Conservation (phyloP, 768 basidiomycete genomes). For the Kondoa malvinella region DNA sequence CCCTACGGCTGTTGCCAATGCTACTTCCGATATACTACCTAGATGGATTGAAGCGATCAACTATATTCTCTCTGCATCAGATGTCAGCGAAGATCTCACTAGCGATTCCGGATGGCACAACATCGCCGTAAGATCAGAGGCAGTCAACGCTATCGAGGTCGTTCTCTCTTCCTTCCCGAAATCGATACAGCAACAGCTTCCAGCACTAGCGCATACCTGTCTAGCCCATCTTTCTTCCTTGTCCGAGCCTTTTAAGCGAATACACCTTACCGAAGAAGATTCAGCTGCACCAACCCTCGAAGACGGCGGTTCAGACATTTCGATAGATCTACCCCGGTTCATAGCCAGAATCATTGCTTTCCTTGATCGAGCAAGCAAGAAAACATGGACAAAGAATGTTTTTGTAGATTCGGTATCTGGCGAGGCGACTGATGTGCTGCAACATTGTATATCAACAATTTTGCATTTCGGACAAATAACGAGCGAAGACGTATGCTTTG, state of each 20-base stretch:
- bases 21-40: conserved; percentile 60
- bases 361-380: conserved; percentile 42
- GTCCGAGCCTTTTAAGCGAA: conserved; percentile 31
- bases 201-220: conserved; percentile 40
- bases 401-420: conserved; percentile 30
- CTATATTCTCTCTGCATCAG: conserved; percentile 45
- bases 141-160: conserved; percentile 67
- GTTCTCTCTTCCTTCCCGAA: conserved; percentile 70
- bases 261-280: neutral
- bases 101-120: conserved; percentile 54
- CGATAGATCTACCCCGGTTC: conserved; percentile 48
- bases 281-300: conserved; percentile 42
- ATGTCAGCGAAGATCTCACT: conserved; percentile 46
- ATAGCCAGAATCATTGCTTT: conserved; percentile 49
- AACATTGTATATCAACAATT: neutral
- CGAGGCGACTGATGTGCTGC: neutral
- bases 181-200: neutral
- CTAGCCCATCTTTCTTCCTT: conserved; percentile 25
- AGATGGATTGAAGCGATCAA: conserved; percentile 85
- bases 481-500: conserved; percentile 43
- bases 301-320: conserved; percentile 52
- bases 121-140: conserved; percentile 57
- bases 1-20: conserved; percentile 68
- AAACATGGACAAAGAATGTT: conserved; percentile 2
- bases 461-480: conserved; percentile 1